Evolutionary conservation across 306 rosid genomes (phyloP), one percentile per base, ranked within the genome.

Genomic region (Lathyrus oleraceus): DNA sequence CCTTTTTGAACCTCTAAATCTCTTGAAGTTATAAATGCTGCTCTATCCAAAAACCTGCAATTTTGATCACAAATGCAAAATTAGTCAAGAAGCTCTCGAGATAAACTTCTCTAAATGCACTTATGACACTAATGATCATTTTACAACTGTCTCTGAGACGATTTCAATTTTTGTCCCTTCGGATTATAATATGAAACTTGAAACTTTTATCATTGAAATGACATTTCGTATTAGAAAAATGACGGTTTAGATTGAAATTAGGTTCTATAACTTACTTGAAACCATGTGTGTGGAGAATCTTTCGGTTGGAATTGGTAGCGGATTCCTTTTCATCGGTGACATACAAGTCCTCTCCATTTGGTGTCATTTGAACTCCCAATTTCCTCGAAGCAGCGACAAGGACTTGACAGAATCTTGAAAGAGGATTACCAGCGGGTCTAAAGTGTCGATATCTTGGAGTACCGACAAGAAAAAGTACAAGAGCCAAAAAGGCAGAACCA

Each of bases 371-470:
- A 47, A 44, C 75, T 6, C 56, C 42, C 84, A 76, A 74, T 78
- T 89, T 89, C 61, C 69, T 83, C 10, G 77, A 45, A 27, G 96
- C 84, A 27, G 96, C 91, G 15, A 82, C 78, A 48, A 89, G 49
- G 11, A 89, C 96, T 76, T 89, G 96, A 49, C 86, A 81, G 13
- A 89, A 77, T 39, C 96, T 83, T 0, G 85, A 78, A 39, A 89
- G 76, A 40, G 96, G 91, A 73, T 89, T 89, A 16, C 96, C 91
- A 43, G 78, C n/a, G 4, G 91, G 88, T 12, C 85, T 79, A 35
- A 89, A 69, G 69, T 81, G 78, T 53, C 89, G 69, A 25, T 89
- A 89, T 69, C 84, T 39, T 1, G 82, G 82, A 0, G 96, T 70
- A 38, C 91, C 73, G 47, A 58, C 62, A 70, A 84, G 66, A 65